A percentile compares a stretch with the other conserved stretches of the same genome.
Conservation (phyloP, 192 early-diverging fungal species). For the Kickxella alabastrina region DNA sequence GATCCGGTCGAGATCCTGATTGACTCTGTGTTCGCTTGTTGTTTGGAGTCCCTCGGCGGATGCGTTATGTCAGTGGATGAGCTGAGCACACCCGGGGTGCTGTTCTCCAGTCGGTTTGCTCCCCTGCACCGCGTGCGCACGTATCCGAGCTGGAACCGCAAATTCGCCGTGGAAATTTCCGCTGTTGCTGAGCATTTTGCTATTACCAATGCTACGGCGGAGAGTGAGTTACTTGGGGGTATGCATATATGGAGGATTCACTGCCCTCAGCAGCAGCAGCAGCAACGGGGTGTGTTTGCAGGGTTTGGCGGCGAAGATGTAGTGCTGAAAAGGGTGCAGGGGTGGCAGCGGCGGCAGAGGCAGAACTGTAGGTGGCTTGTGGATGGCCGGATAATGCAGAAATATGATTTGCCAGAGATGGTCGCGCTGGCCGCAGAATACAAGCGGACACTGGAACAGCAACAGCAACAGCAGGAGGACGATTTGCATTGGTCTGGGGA, state of each 20-base stretch:
- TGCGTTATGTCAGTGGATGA: slow-evolving; percentile 15
- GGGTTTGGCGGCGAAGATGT: too few relatives aligned
- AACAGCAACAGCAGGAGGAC: not conserved
- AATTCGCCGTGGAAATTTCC: slow-evolving; percentile 45
- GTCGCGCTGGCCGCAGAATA: slow-evolving; percentile 25
- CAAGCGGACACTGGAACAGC: not conserved
- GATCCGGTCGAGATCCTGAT: slow-evolving; percentile 34
- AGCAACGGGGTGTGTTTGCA: too few relatives aligned
- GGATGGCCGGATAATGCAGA: slow-evolving; percentile 21
- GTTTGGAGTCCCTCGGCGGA: slow-evolving; percentile 44
- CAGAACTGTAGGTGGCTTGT: slow-evolving; percentile 30
- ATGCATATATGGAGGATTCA: not conserved
- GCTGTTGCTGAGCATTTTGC: slow-evolving; percentile 26
- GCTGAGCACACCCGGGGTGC: slow-evolving; percentile 6
- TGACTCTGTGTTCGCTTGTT: slow-evolving; percentile 22
- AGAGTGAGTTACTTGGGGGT: too few relatives aligned
- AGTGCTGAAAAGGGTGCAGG: too few relatives aligned
- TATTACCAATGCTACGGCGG: too few relatives aligned
- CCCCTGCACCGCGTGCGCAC: slow-evolving; percentile 23
- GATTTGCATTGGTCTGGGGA: too few relatives aligned
- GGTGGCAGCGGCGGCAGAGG: too few relatives aligned
- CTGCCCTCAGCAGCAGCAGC: too few relatives aligned
- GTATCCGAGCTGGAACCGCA: slow-evolving; percentile 47
- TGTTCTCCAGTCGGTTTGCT: slow-evolving; percentile 15
- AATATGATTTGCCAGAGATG: slow-evolving; percentile 42